Evolutionary conservation across 2,329 filamentous ascomycete genomes (phyloP), one percentile per base, ranked within the genome.

Genomic region (Tolypocladium tundrense): DNA sequence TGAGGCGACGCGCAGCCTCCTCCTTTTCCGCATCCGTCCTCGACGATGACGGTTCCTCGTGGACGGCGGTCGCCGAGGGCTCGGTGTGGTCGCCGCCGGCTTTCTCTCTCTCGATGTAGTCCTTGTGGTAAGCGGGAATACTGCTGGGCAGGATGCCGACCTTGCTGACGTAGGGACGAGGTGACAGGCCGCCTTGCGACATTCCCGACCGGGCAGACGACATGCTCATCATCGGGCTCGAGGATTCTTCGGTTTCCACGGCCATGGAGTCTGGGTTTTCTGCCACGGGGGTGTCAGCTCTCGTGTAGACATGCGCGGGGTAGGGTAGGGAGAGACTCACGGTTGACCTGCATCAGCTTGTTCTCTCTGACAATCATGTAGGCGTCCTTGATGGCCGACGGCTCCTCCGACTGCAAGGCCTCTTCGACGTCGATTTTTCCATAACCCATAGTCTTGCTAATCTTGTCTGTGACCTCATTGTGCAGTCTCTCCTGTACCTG

Each of bases 331-430:
- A 24, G 11, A 11, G 54, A 85, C 90, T 84, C 79, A 95, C 90
- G 91, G 71, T 91, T 96, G 57, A 87, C 87, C 71, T 92, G 89
- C 92, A 97, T 97, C 70, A 97, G 83, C 72, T 97, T 94, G 70
- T 97, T 97, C 73, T 99, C 94, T 56, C 93, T 86, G 33, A 99
- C 91, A 71, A 99, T 99, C 75, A 97, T 87, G 75, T 97, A 99
- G 1, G 94, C 94, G 74, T 99, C 94, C 75, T 99, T 99, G 79
- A 99, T 97, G 13, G 94, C 92, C 59, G 92, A 97, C 14, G 94
- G 94, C 71, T 99, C 94, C 56, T 94, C 86, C 58, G 91, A 91
- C 67, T 88, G 88, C 61, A 99, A 78, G 27, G 94, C 93, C 72
- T 97, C 94, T 69, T 97, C 89, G 56, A 99, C 93, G 76, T 99